Percentiles rank a stretch among this genome's conserved stretches.
Conservation (phyloP, 106 monocot species). For the Dioscorea alata region DNA sequence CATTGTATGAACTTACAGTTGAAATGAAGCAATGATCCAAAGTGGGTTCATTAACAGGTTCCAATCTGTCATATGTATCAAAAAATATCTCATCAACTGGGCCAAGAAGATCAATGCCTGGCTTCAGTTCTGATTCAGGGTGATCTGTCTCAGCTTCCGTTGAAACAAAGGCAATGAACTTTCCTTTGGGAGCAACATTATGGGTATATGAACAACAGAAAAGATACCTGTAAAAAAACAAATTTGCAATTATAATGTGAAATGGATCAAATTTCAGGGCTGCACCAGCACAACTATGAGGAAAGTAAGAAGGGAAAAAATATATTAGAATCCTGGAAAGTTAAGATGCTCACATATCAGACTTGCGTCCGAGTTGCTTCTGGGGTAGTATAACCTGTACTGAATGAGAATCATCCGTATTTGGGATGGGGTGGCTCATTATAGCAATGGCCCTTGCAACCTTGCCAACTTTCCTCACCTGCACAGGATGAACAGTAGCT, state of each 20-base stretch:
- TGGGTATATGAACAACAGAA: constrained; percentile 94
- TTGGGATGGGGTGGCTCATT: constrained; percentile 98
- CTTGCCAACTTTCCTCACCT: constrained; percentile 88
- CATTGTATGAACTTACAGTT: constrained; percentile 45
- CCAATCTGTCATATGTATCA: constrained; percentile 83
- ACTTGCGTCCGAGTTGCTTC: constrained; percentile 87
- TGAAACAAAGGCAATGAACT: constrained; percentile 93
- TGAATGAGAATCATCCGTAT: constrained; percentile 74
- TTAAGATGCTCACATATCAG: constrained; percentile 67
- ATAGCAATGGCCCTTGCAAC: constrained; percentile 96
- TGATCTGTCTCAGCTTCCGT: constrained; percentile 86
- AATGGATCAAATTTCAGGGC: too few relatives aligned
- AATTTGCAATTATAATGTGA: too few relatives aligned
- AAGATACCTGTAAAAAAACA: constrained; percentile 62
- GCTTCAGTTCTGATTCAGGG: constrained; percentile 69
- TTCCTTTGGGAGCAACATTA: constrained; percentile 92
- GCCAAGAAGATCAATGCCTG: constrained; percentile 88
- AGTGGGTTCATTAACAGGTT: constrained; percentile 78
- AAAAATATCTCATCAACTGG: constrained; percentile 91
- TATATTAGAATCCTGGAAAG: too few relatives aligned
- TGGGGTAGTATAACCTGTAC: constrained; percentile 94
- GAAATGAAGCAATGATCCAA: constrained; percentile 96
- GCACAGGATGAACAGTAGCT: background rate
- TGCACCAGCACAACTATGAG: too few relatives aligned
- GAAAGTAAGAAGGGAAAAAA: too few relatives aligned